Percentiles rank a stretch among this genome's conserved stretches.
phyloP scores from a whole-genome alignment of 305 asterid species.

The Euphrasia arctica region DNA sequence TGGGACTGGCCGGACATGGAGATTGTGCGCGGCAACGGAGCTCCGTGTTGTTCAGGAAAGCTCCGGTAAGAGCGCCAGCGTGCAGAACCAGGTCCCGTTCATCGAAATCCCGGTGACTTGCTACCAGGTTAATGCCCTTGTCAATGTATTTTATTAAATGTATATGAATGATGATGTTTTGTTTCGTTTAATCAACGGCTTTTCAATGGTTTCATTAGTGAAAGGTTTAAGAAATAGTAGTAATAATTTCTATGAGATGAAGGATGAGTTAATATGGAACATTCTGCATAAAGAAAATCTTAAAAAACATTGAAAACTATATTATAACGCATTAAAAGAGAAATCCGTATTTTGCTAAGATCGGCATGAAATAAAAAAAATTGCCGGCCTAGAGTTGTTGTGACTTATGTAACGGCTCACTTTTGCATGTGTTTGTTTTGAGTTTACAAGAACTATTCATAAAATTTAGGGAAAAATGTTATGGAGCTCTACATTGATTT shows the following conservation, averaged over 20 bases:
- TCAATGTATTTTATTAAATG: not conserved
- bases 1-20: conserved; percentile 39
- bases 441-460: not conserved
- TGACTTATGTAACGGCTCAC: not conserved
- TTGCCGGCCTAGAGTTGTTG: not conserved
- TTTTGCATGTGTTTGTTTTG: not conserved
- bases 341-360: not conserved
- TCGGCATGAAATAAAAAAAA: no score
- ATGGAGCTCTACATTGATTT: not conserved
- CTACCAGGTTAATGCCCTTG: conserved; percentile 58
- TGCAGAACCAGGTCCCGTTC: conserved; percentile 36
- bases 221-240: not conserved
- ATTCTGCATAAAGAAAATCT: not conserved
- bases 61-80: conserved; percentile 32
- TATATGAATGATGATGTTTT: not conserved
- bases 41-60: conserved; percentile 46
- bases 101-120: conserved; percentile 93
- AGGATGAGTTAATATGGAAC: not conserved
- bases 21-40: conserved; percentile 55
- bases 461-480: not conserved
- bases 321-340: not conserved
- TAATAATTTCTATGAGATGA: no score
- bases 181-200: not conserved
- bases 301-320: not conserved
- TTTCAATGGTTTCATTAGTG: not conserved